Evolutionary conservation across 2,329 filamentous ascomycete species (phyloP), one percentile per base, ranked within the genome.

Genomic region (Stagonosporopsis rhizophila): DNA sequence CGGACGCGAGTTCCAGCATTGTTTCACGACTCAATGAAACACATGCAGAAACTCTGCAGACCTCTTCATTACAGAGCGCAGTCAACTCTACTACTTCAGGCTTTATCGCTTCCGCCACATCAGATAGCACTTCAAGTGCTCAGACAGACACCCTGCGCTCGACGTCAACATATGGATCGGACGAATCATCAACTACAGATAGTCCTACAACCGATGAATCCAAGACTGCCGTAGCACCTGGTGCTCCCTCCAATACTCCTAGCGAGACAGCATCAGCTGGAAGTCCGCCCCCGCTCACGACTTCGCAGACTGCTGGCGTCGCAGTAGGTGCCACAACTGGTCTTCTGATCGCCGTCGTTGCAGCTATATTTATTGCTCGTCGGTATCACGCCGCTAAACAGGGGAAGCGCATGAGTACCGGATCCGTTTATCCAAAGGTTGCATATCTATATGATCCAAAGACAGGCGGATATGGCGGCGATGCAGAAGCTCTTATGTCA

Each of bases 371-470:
- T 53, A 44, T 77, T 25, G 66, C 64, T 46, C 73, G 73, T 17
- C 72, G 74, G 44, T 68, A 70, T 20, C 68, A 63, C 45, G 55
- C 61, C 9, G 50, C 61, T 17, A 58, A 58, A 2, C 66, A 64
- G 34, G 53, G 58, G 2, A 72, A 67, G 34, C 66, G 66, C 14
- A 51, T 56, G 22, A 69, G 67, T 48, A 61, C 58, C 4, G 65
- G 55, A 9, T 66, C 64, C 17, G 58, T 69, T 2, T 76, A 75
- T 44, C 73, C 73, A 0, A 65, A 74, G 46, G 48, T 67, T 7
- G 71, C 70, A 7, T 75, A 73, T 35, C 52, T 75, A 4, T 76
- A 76, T 48, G 73, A 76, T 48, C 69, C 74, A 45, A 59, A 65
- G 14, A 56, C 57, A 6, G 55, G 58, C 9, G 51, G 58, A 9